Evolutionary conservation across 768 basidiomycete genomes (phyloP).

Genomic region (Termitomyces sp.): DNA sequence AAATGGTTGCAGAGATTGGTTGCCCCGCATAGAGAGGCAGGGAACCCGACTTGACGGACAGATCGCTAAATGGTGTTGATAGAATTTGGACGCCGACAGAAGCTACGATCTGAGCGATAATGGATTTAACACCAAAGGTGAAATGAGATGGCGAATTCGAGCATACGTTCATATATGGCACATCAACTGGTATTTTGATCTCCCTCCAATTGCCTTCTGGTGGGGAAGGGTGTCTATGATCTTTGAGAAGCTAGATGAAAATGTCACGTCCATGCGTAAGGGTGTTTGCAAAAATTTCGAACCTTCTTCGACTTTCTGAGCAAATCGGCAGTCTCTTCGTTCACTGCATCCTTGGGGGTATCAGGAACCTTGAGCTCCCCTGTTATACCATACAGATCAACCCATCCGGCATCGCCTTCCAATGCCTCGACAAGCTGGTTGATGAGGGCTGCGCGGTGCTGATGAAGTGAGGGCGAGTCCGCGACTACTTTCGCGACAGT

Average conservation of each 20-base stretch:
- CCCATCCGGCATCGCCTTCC: constrained; percentile 65
- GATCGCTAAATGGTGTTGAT: constrained; percentile 41
- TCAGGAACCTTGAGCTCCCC: constrained; percentile 65
- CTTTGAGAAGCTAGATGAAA: constrained; percentile 37
- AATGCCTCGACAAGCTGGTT: constrained; percentile 55
- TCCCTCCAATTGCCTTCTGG: constrained; percentile 62
- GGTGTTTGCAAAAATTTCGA: neutral
- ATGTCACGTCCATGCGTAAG: neutral
- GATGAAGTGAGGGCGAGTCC: constrained; percentile 29
- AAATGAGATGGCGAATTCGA: neutral
- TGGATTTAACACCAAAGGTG: constrained; percentile 6
- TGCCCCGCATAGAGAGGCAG: constrained; percentile 80
- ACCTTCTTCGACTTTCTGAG: constrained; percentile 35
- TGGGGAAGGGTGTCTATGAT: constrained; percentile 39
- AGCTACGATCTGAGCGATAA: constrained; percentile 56
- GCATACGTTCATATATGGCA: constrained; percentile 78
- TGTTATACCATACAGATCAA: constrained; percentile 66
- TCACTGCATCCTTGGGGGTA: constrained; percentile 28
- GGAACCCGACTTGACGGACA: constrained; percentile 23
- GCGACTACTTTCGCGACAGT: constrained; percentile 43
- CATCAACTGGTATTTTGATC: constrained; percentile 81
- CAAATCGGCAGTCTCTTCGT: constrained; percentile 27
- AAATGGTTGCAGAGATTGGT: constrained; percentile 68
- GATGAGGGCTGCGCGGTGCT: constrained; percentile 45
- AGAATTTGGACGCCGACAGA: constrained; percentile 52